Evolutionary conservation across 805 yeast species (phyloP).

Genomic region (Candida easanensis): DNA sequence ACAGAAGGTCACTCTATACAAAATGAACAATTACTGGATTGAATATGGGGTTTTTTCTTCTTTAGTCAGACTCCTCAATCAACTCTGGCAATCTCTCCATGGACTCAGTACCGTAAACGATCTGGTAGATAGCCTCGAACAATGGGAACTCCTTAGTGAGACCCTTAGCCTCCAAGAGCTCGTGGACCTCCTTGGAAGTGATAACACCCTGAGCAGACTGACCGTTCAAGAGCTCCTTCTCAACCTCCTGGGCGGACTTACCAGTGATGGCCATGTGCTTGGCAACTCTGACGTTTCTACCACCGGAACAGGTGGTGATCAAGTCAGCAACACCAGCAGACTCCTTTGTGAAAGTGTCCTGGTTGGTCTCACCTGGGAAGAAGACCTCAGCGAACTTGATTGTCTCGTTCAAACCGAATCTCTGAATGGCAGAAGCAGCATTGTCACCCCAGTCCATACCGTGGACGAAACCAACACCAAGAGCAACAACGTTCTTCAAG

Average conservation of each 20-base stretch:
- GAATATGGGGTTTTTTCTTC: no score
- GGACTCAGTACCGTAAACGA: conserved; percentile 70
- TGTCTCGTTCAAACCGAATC: conserved; percentile 90
- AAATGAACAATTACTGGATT: no score
- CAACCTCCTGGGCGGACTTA: conserved; percentile 76
- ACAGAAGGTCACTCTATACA: no score
- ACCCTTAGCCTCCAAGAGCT: conserved; percentile 35
- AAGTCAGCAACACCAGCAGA: conserved; percentile 98
- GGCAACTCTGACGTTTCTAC: conserved; percentile 93
- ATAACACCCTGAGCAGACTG: conserved; percentile 96
- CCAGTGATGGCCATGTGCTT: conserved; percentile 79
- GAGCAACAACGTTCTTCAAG: conserved; percentile 90
- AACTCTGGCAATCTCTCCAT: conserved; percentile 74
- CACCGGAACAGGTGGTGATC: conserved; percentile 97
- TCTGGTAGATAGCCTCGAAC: conserved; percentile 67
- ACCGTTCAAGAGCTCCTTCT: conserved; percentile 84
- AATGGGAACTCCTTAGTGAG: conserved; percentile 66
- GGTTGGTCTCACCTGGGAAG: conserved; percentile 50
- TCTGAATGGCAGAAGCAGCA: conserved; percentile 96
- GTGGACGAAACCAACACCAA: conserved; percentile 96
- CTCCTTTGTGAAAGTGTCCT: conserved; percentile 84
- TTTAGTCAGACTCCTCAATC: conserved; percentile 43
- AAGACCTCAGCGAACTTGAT: conserved; percentile 80
- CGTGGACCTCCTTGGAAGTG: conserved; percentile 89
- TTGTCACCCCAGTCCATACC: conserved; percentile 99